Base-by-base conservation (phyloP, 164 flowering plant genomes). In the Piper longum region DNA sequence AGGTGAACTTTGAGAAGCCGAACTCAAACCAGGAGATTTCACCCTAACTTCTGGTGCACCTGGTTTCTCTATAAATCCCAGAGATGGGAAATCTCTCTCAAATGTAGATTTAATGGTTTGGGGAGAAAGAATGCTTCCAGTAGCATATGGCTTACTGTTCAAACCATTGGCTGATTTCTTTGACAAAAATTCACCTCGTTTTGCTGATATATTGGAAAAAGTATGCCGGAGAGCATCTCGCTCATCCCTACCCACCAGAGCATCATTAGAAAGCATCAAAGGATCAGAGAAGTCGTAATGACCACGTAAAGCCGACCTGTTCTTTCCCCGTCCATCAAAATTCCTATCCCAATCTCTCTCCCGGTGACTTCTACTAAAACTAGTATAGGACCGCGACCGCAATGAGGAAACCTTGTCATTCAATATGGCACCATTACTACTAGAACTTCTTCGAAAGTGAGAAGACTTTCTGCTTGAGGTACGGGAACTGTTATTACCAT, bases 41-140 rank as follows among this genome's bases (percentile, higher is more conserved):
- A 87, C 79, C 59, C 76, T 76, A 18, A 81, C 67, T 36, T 85
- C 93, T 61, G 84, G 65, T 42, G 66, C 70, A 16, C 7, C 14
- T 16, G 13, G 45, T 17, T 16, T 84, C 63, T 86, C 96, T 45
- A 88, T 92, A 62, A 75, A 62, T 65, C 86, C 90, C 51, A 91
- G 81, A 3, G 83, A 80, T 6, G 88, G 91, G 62, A 82, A 83
- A 69, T 81, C 87, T 68, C 80, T 84, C 18, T 82, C 87, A 60
- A 82, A 86, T 36, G 73, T 71, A 61, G 70, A 74, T 69, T 83
- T 84, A 69, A 75, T 76, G 63, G 71, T 71, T 54, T 71, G 65
- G 56, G 48, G 18, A 63, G 14, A 12, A 48, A 2, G 9, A 2
- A 62, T 64, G 16, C 60, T 18, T 14, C 66, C 72, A 42, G 78